Evolutionary conservation across 192 early-diverging fungal species (phyloP).

Genomic region (Glomus cerebriforme): DNA sequence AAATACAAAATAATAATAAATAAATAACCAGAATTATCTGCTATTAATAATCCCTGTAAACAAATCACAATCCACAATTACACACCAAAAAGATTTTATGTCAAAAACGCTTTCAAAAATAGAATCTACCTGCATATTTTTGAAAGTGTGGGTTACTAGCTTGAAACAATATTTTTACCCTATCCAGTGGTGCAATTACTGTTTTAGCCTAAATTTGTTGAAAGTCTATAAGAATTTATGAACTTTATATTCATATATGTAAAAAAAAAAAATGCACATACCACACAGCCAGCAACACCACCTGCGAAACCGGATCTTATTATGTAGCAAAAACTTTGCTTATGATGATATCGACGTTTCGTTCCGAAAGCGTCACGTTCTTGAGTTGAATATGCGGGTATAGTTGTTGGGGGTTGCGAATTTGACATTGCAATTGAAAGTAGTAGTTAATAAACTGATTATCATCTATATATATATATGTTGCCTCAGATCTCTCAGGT

Average conservation of each 20-base stretch:
- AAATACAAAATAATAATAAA: background rate
- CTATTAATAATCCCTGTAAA: background rate
- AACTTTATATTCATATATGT: background rate
- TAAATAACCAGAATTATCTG: constrained; percentile 20
- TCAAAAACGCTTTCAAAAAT: background rate
- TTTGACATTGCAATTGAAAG: background rate
- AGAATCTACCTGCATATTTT: constrained; percentile 59
- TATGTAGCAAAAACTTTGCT: constrained; percentile 44
- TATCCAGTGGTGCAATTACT: constrained; percentile 77
- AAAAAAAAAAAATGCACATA: constrained; percentile 15
- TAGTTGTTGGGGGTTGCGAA: background rate
- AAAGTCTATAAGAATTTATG: background rate
- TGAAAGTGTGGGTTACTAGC: constrained; percentile 71
- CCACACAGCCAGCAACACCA: constrained; percentile 48
- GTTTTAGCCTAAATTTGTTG: constrained; percentile 64
- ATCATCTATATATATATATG: too few relatives aligned
- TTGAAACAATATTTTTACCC: constrained; percentile 87
- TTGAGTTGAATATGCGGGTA: background rate
- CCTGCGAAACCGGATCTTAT: constrained; percentile 46
- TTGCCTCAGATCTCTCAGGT: too few relatives aligned
- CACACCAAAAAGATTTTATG: background rate
- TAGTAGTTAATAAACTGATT: background rate
- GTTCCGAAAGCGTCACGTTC: background rate
- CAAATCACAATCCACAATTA: background rate
- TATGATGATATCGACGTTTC: constrained; percentile 27